Percentiles rank a stretch among this genome's conserved stretches.
Evolutionary conservation across 441 rosid species (phyloP).

Genomic region (Populus hybrid): DNA sequence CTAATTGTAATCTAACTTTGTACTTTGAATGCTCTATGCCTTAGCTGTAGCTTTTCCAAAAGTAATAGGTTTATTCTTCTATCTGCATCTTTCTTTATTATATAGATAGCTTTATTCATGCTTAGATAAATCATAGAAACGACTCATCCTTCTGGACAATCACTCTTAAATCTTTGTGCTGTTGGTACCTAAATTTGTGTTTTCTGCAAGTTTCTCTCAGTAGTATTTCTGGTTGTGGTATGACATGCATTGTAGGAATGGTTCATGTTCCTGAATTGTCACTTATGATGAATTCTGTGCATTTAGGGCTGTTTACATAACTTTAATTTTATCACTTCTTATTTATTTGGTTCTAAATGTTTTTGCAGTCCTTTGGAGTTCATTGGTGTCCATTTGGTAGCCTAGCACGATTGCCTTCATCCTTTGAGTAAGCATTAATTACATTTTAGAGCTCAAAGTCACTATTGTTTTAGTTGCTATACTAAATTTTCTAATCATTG

Average conservation of each 20-base stretch:
- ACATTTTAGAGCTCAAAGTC: neutral
- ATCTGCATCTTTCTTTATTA: neutral
- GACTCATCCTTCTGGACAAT: neutral
- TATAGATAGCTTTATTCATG: neutral
- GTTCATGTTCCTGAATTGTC: neutral
- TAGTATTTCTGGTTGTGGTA: neutral
- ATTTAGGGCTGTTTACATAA: neutral
- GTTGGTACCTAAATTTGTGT: neutral
- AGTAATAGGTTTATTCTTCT: neutral
- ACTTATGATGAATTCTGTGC: neutral
- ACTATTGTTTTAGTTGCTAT: neutral
- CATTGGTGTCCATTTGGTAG: conserved; percentile 82
- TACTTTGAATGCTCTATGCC: neutral
- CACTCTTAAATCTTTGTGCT: neutral
- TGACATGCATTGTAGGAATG: neutral
- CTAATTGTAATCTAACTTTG: neutral
- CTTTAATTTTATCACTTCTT: conserved; percentile 8
- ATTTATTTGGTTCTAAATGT: conserved; percentile 13
- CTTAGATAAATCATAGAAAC: neutral
- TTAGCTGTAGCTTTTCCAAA: neutral
- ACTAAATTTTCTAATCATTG: neutral
- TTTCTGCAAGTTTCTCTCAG: neutral
- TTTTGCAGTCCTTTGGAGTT: conserved; percentile 59
- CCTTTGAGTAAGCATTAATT: conserved; percentile 58
- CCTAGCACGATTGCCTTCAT: conserved; percentile 44